phyloP scores from a whole-genome alignment of 208 protist genomes.

The Crithidia thermophila region DNA sequence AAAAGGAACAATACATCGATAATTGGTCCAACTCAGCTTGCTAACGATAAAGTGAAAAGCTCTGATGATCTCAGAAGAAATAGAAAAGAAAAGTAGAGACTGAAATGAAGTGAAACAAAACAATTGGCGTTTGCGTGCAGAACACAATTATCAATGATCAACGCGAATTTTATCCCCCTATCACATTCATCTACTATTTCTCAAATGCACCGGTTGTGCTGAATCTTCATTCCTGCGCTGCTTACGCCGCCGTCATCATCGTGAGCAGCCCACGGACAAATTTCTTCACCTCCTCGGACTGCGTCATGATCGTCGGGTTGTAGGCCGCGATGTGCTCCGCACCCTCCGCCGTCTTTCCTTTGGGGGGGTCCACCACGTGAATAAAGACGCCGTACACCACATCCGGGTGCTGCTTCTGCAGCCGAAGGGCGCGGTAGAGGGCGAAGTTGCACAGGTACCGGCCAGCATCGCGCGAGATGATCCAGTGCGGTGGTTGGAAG shows the following conservation, averaged over 20 bases:
- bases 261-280: constrained; percentile 25
- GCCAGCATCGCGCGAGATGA: constrained; percentile 60
- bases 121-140: not conserved
- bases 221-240: not conserved
- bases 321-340: constrained; percentile 26
- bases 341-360: constrained; percentile 17
- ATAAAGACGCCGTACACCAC: constrained; percentile 53
- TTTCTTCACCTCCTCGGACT: constrained; percentile 28
- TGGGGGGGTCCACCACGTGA: constrained; percentile 47
- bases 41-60: too few species aligned
- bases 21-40: too few species aligned
- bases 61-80: too few species aligned
- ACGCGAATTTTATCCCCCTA: too few species aligned
- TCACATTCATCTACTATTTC: not conserved
- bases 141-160: too few species aligned
- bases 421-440: constrained; percentile 52
- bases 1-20: too few species aligned
- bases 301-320: constrained; percentile 38
- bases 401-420: constrained; percentile 47
- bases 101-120: not conserved
- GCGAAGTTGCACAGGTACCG: constrained; percentile 78
- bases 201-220: not conserved
- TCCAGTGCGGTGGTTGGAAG: constrained; percentile 42
- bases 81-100: not conserved
- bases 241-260: constrained; percentile 19